Conservation (phyloP, 208 protist genomes). For the Crithidia sp. region DNA sequence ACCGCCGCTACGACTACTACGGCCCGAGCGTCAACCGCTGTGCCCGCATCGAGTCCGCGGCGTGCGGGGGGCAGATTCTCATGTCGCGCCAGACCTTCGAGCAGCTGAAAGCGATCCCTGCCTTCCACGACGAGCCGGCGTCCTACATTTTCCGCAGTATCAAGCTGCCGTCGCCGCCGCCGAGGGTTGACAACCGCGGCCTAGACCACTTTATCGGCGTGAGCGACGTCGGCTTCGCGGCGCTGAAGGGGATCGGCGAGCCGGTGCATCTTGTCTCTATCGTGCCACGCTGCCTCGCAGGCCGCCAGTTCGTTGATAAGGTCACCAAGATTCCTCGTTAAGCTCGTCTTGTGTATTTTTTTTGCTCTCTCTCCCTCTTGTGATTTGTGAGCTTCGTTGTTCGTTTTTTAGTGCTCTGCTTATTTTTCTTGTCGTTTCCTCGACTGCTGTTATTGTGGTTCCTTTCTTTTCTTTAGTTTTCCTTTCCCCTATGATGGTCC, state of each 20-base stretch:
- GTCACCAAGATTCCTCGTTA: conserved; percentile 5
- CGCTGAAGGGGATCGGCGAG: conserved; percentile 58
- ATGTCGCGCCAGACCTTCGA: conserved; percentile 71
- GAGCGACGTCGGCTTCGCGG: conserved; percentile 47
- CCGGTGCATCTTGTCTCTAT: conserved; percentile 70
- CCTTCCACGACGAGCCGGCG: conserved; percentile 66
- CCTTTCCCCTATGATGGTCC: not conserved
- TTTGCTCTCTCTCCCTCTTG: not conserved
- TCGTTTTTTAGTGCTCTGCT: not conserved
- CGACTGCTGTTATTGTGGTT: not conserved
- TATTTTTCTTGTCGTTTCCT: not conserved
- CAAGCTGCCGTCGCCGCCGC: conserved; percentile 37
- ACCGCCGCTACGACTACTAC: conserved; percentile 89
- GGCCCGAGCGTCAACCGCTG: conserved; percentile 88
- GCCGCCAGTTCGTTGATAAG: conserved; percentile 62
- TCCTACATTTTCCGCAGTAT: conserved; percentile 45
- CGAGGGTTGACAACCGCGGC: conserved; percentile 36
- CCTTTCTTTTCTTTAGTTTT: conserved; percentile 5
- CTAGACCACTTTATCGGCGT: conserved; percentile 71
- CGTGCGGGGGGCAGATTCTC: conserved; percentile 86
- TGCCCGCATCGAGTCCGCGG: conserved; percentile 69
- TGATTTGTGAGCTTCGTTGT: not conserved
- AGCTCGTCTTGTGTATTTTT: not conserved
- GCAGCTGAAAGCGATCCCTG: conserved; percentile 56
- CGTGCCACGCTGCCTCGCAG: conserved; percentile 53